phyloP scores from a whole-genome alignment of 2,329 filamentous ascomycete genomes.

The Verticillium dahliae region DNA sequence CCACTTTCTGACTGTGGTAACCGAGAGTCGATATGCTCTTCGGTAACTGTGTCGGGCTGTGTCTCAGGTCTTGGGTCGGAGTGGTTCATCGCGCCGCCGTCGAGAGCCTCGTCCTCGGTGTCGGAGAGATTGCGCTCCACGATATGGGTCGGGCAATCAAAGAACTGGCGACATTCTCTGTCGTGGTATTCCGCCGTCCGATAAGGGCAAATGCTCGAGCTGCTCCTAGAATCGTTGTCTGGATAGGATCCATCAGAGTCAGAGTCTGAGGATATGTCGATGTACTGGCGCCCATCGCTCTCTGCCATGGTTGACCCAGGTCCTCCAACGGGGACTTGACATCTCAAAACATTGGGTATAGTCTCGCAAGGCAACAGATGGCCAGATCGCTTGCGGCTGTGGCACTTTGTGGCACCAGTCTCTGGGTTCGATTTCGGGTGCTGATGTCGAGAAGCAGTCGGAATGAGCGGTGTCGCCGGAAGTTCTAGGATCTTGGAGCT shows the following conservation, averaged over 20 bases:
- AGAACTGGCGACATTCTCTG: conserved; percentile 38
- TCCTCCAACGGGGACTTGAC: conserved; percentile 22
- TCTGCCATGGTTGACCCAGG: conserved; percentile 14
- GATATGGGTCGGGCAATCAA: conserved; percentile 42
- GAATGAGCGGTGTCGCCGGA: neutral
- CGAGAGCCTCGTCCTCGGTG: conserved; percentile 14
- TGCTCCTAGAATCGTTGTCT: conserved; percentile 19
- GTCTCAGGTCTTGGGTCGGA: neutral
- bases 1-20: neutral
- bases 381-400: neutral
- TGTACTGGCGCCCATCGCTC: conserved; percentile 10
- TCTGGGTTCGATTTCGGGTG: neutral
- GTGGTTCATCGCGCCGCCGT: neutral
- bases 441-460: neutral
- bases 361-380: neutral
- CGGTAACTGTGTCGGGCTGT: neutral
- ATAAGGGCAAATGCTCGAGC: conserved; percentile 27
- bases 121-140: conserved; percentile 30
- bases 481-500: conserved; percentile 3
- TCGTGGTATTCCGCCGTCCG: conserved; percentile 29
- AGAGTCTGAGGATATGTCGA: conserved; percentile 16
- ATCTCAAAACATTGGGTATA: conserved; percentile 20
- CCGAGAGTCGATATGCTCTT: too few relatives aligned
- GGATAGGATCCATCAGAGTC: conserved; percentile 30
- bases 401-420: too few relatives aligned